Percentiles rank a stretch among this genome's conserved stretches.
These are phyloP conservation scores for Phytophthora tubulina DNA, from an alignment of 352 stramenopile species.

Conservation along the genomic window DNA sequence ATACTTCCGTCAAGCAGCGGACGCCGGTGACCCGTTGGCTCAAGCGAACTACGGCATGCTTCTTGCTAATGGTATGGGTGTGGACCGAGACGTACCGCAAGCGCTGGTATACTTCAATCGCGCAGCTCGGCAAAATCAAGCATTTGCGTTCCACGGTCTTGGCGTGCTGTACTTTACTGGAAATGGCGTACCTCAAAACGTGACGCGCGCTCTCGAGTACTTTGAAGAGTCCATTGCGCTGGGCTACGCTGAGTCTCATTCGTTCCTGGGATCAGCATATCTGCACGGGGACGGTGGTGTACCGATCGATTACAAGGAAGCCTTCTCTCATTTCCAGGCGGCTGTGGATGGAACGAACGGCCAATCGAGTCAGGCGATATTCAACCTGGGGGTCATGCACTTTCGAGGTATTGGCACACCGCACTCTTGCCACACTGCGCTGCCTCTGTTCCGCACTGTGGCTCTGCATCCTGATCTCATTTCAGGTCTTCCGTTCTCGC, in stretches of 20 bases:
- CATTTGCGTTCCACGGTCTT: constrained; percentile 74
- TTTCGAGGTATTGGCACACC: constrained; percentile 66
- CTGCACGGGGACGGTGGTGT: constrained; percentile 69
- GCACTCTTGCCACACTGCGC: constrained; percentile 51
- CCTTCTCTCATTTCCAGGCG: constrained; percentile 70
- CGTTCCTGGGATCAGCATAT: constrained; percentile 75
- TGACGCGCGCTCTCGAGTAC: constrained; percentile 62
- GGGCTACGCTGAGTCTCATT: constrained; percentile 75
- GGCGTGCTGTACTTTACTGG: constrained; percentile 71
- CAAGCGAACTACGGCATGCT: constrained; percentile 83
- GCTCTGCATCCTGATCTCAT: constrained; percentile 65
- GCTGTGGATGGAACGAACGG: constrained; percentile 53
- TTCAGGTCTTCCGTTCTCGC: constrained; percentile 65
- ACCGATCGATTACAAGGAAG: constrained; percentile 49
- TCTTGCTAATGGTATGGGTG: constrained; percentile 70
- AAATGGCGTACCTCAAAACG: constrained; percentile 64
- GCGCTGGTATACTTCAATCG: constrained; percentile 71
- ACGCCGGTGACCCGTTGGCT: constrained; percentile 66
- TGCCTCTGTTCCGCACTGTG: constrained; percentile 72
- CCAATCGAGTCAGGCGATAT: constrained; percentile 64
- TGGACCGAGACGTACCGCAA: constrained; percentile 63
- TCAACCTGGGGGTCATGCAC: constrained; percentile 84
- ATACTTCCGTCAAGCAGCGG: constrained; percentile 76
- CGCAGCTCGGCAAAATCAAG: constrained; percentile 61
- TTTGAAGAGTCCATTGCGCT: constrained; percentile 67